These are phyloP conservation scores for Fusarium armeniacum DNA, from an alignment of 2,329 filamentous ascomycete genomes.

Conservation along the genomic window DNA sequence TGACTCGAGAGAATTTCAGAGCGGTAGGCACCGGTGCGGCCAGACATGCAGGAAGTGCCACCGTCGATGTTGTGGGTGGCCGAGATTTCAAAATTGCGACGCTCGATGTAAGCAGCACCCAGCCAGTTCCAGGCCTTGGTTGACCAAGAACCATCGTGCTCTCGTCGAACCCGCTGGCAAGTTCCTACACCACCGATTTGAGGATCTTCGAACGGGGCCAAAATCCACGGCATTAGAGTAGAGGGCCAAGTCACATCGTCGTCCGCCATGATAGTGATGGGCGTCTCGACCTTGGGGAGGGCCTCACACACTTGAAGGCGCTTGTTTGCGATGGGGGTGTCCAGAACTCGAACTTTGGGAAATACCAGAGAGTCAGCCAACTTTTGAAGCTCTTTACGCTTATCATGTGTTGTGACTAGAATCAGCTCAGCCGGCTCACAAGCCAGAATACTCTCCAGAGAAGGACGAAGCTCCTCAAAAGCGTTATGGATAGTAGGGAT, in stretches of 20 bases:
- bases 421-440: conserved; percentile 81
- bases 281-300: conserved; percentile 85
- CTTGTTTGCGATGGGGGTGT: conserved; percentile 91
- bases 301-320: conserved; percentile 93
- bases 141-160: conserved; percentile 69
- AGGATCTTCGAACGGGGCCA: conserved; percentile 90
- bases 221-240: conserved; percentile 89
- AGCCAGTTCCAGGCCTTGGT: conserved; percentile 87
- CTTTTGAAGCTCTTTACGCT: conserved; percentile 75
- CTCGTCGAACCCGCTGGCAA: conserved; percentile 85
- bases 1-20: conserved; percentile 88
- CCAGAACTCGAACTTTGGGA: conserved; percentile 79
- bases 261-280: conserved; percentile 92
- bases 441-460: conserved; percentile 81
- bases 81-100: conserved; percentile 96
- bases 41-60: conserved; percentile 96
- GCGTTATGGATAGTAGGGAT: conserved; percentile 92
- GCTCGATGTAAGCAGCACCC: conserved; percentile 90
- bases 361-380: conserved; percentile 73
- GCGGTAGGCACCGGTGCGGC: conserved; percentile 91
- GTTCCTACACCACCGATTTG: conserved; percentile 92
- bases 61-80: conserved; percentile 96
- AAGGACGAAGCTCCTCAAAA: conserved; percentile 85
- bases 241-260: conserved; percentile 95
- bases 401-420: conserved; percentile 88